Evolutionary conservation across 768 basidiomycete species (phyloP), one percentile per base, ranked within the genome.

Genomic region (Mycena latifolia): DNA sequence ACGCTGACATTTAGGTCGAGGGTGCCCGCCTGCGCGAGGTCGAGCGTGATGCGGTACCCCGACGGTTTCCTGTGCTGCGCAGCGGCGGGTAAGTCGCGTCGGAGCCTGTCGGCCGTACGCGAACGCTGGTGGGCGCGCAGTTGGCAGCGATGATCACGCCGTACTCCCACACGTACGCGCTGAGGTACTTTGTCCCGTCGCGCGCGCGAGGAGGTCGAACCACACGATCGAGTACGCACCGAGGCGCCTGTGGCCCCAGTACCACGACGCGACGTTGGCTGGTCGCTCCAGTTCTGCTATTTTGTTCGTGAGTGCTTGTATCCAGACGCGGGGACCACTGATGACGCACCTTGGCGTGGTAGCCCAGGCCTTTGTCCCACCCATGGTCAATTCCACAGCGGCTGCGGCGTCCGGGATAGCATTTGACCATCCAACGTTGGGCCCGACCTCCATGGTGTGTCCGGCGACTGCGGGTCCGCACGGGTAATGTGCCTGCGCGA

Each of bases 141-240:
- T 43, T 61, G 12, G 66, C 59, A 11, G 33, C 48, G 31, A 70
- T 3, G 24, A 72, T 69, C 69, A 2, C 5, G 12, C 59, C 56
- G 35, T 72, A 47, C 47, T 63, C 24, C 5, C 69, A 33, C n/a
- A 55, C 66, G 28, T 70, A 72, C 1, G 60, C 66, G 62, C 63
- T 68, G 53, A 62, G 33, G 14, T 55, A 31, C 20, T 65, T 59
- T 11, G 41, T 47, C 9, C 69, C 69, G 29, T 55, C 55, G 18
- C 28, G 24, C 71, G 69, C 14, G 55, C 67, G n/a, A 69, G 52
- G 31, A 43, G 29, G 22, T 67, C 63, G 63, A 70, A 70, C 69
- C 69, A 72, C 8, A 72, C 71, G 43, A 72, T 35, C 41, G 71
- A 72, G 48, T 72, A 72, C 3, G 66, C 54, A 7, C 69, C 71